phyloP scores from a whole-genome alignment of 257 asterid genomes.

The Fraxinus cuspidata region DNA sequence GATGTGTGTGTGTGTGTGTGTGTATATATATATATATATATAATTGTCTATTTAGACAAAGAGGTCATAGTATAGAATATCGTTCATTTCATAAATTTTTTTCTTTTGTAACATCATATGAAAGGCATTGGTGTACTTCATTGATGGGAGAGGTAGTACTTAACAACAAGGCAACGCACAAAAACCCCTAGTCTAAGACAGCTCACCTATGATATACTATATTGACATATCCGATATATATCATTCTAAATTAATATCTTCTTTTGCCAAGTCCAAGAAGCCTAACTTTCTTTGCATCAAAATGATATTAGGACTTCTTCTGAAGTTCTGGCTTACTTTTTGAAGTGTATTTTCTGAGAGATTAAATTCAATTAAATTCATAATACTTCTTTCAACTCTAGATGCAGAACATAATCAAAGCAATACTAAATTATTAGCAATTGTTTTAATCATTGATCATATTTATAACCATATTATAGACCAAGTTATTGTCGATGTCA shows the following conservation, averaged over 20 bases:
- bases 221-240: neutral
- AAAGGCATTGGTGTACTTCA: neutral
- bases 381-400: neutral
- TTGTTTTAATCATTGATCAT: neutral
- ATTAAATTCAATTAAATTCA: neutral
- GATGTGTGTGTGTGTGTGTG: neutral
- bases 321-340: neutral
- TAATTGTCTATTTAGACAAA: neutral
- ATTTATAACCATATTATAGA: neutral
- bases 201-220: neutral
- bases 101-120: neutral
- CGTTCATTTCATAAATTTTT: neutral
- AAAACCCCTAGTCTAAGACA: neutral
- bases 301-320: neutral
- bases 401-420: neutral
- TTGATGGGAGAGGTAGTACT: neutral
- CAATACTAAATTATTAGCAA: neutral
- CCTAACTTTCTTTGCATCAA: neutral
- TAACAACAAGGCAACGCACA: neutral
- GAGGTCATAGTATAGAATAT: neutral
- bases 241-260: neutral
- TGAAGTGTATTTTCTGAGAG: neutral
- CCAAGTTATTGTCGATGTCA: neutral
- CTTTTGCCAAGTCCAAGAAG: neutral
- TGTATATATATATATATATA: too few species aligned